Base-by-base conservation (phyloP, 2,329 filamentous ascomycete species). In the Podosphaera leucotricha region DNA sequence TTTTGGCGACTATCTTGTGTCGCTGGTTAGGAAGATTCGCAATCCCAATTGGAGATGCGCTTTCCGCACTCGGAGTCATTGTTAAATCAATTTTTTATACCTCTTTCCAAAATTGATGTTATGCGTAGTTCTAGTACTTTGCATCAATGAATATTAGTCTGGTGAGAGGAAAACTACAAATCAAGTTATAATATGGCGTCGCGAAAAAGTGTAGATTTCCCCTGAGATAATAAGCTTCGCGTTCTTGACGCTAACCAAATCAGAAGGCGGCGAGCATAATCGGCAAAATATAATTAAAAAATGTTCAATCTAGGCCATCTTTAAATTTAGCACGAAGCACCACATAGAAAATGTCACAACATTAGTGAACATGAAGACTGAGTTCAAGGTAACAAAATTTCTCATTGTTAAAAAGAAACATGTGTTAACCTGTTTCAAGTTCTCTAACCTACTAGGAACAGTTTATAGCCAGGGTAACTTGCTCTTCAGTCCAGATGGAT, bases 391-490 rank as follows among this genome's bases (percentile, higher is more conserved):
- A 64, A 50, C 62, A 15, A 4, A 6, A 13, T 20, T 16, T 22
- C 15, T 33, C 20, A 43, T 11, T 38, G 19, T 19, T 10, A 19
- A 11, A 18, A 26, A 35, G 16, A 16, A n/a, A 3, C 13, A 38
- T 38, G 11, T 13, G 33, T 49, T 28, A 51, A 38, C 15, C 7
- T 13, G 20, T n/a, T 40, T 38, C 1, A 57, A 94, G 86, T 98
- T 98, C 66, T 93, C 87, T 61, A 98, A 95, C 64, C 73, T 98
- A 60, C 74, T 98, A 57, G 92, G 90, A 60, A 98, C 90, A 54
- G 90, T 98, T 59, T 98, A 95, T 68, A 84, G 85, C 66, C 83
- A 86, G 72, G 90, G 92, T 64, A 98, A 95, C 61, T 73, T 98
- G 57, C 72, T 94, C 59, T 98, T 92, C 67, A 92, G 83, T 55